These are phyloP conservation scores for Plectosphaerella plurivora DNA, from an alignment of 2,329 filamentous ascomycete species.

Conservation along the genomic window DNA sequence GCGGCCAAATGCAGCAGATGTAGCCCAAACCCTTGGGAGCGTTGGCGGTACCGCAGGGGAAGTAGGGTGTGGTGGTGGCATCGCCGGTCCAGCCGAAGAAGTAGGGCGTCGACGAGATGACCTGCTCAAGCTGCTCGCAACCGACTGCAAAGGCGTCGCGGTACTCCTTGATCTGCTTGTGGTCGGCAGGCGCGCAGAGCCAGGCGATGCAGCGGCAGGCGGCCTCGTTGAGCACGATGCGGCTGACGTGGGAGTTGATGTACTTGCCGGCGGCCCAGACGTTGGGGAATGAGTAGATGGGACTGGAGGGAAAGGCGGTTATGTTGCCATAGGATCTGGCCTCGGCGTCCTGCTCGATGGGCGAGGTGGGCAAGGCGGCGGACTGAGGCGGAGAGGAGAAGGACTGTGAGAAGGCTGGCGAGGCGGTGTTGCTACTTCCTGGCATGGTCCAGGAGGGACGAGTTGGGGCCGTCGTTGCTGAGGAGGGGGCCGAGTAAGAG, in stretches of 20 bases:
- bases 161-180: constrained; percentile 15
- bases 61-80: constrained; percentile 14
- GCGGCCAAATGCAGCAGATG: constrained; percentile 15
- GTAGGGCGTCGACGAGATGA: constrained; percentile 16
- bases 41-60: constrained; percentile 17
- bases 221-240: constrained; percentile 15
- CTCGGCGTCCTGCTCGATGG: background rate
- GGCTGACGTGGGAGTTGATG: constrained; percentile 16
- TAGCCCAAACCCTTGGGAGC: constrained; percentile 16
- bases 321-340: constrained; percentile 1
- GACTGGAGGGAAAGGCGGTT: constrained; percentile 12
- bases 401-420: background rate
- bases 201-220: constrained; percentile 15
- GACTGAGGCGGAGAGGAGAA: background rate
- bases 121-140: constrained; percentile 13
- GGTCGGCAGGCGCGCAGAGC: constrained; percentile 15
- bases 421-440: background rate
- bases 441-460: background rate
- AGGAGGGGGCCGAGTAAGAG: background rate
- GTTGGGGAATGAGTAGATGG: constrained; percentile 14
- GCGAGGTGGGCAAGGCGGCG: background rate
- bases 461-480: background rate
- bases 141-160: constrained; percentile 13
- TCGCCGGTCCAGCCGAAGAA: constrained; percentile 17
- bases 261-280: constrained; percentile 18